A percentile compares a stretch with the other conserved stretches of the same genome.
Evolutionary conservation across 805 yeast genomes (phyloP).

Genomic region (Metschnikowia anglica): DNA sequence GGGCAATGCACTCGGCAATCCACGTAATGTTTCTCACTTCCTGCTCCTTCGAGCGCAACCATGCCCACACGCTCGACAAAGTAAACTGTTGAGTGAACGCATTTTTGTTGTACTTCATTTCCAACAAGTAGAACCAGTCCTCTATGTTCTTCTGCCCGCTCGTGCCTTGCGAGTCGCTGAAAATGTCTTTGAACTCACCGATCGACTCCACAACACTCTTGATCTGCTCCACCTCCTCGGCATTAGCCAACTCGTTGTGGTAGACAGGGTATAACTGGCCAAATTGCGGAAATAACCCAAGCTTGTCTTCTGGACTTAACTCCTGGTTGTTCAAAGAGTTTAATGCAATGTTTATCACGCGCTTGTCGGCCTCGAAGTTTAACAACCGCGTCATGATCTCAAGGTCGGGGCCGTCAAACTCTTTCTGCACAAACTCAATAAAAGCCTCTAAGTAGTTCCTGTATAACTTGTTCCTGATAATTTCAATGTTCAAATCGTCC

Average conservation of each 20-base stretch:
- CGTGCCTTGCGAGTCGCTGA: constrained; percentile 37
- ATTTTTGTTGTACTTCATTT: constrained; percentile 87
- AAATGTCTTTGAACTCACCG: constrained; percentile 64
- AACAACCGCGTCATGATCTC: constrained; percentile 78
- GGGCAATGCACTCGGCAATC: constrained; percentile 99
- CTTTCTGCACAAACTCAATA: constrained; percentile 55
- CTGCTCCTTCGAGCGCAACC: constrained; percentile 94
- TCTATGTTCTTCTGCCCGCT: constrained; percentile 64
- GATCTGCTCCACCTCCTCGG: constrained; percentile 85
- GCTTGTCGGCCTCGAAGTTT: constrained; percentile 91
- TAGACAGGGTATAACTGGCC: constrained; percentile 78
- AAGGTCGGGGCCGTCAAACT: constrained; percentile 71
- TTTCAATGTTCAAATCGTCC: constrained; percentile 94
- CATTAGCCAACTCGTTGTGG: constrained; percentile 63
- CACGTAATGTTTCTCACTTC: constrained; percentile 97
- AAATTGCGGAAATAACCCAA: constrained; percentile 70
- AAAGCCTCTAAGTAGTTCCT: constrained; percentile 93
- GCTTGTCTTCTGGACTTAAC: constrained; percentile 68
- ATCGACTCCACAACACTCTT: constrained; percentile 61
- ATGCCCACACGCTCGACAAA: constrained; percentile 88
- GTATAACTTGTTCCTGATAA: constrained; percentile 86
- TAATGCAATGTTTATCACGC: constrained; percentile 86
- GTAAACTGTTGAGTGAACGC: constrained; percentile 97
- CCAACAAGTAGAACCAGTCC: constrained; percentile 89
- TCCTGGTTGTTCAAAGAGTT: constrained; percentile 83